Conservation (phyloP, 441 rosid species). For the Adansonia gregorii region DNA sequence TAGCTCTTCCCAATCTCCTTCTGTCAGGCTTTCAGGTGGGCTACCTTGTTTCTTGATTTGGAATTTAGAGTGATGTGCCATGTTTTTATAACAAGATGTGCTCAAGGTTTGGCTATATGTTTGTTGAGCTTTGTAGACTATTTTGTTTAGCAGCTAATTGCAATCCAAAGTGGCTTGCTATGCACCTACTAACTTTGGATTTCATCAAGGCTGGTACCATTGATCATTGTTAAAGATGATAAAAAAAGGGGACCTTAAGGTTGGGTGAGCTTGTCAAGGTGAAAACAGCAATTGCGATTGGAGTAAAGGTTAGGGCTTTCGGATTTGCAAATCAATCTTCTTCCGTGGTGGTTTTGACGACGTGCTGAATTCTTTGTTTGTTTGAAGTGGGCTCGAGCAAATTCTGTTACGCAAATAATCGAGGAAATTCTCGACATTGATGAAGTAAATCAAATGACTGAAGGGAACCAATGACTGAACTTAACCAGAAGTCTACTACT, state of each 20-base stretch:
- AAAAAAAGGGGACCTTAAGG: conserved; percentile 64
- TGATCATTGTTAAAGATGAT: conserved; percentile 60
- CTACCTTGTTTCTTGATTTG: background rate
- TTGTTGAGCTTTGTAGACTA: conserved; percentile 41
- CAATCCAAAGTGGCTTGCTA: conserved; percentile 76
- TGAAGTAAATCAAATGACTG: background rate
- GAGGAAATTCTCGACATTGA: background rate
- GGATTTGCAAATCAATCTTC: background rate
- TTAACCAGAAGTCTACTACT: background rate
- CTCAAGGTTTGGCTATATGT: background rate
- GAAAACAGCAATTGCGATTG: conserved; percentile 74
- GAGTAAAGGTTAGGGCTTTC: conserved; percentile 55
- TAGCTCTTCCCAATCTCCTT: conserved; percentile 33
- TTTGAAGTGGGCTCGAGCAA: conserved; percentile 47
- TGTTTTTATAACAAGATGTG: background rate
- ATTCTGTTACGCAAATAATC: conserved; percentile 29
- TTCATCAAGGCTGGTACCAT: conserved; percentile 63
- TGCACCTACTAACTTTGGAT: conserved; percentile 73
- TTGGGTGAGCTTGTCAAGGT: conserved; percentile 79
- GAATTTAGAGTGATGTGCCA: background rate
- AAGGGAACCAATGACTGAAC: background rate
- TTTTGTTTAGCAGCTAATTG: conserved; percentile 72
- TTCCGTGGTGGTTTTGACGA: too few relatives aligned
- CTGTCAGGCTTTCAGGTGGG: conserved; percentile 66
- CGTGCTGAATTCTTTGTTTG: conserved; percentile 1